Conservation (phyloP, 306 rosid species). For the Casuarina equisetifolia region DNA sequence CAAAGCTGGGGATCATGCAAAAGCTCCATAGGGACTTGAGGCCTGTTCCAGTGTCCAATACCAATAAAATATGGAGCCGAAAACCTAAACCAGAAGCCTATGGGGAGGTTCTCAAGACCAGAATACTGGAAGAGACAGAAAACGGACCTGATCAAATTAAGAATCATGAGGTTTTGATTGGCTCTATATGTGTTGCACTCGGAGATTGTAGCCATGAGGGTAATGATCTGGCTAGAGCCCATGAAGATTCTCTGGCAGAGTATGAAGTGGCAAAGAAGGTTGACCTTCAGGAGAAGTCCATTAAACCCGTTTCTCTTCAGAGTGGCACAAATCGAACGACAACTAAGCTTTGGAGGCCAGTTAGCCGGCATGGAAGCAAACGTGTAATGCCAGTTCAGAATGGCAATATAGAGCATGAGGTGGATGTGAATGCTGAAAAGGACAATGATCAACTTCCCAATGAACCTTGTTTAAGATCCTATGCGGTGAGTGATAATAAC, state of each 20-base stretch:
- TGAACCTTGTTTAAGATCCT: constrained; percentile 36
- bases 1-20: constrained; percentile 41
- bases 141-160: constrained; percentile 38
- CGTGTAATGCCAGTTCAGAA: constrained; percentile 42
- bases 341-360: constrained; percentile 60
- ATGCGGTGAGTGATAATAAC: constrained; percentile 32
- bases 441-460: constrained; percentile 29
- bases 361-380: constrained; percentile 43
- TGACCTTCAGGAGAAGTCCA: constrained; percentile 43
- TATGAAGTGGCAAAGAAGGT: constrained; percentile 41
- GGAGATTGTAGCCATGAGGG: constrained; percentile 46
- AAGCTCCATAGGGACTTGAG: constrained; percentile 42
- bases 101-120: constrained; percentile 40
- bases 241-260: constrained; percentile 38
- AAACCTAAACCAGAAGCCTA: constrained; percentile 56
- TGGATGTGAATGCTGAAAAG: constrained; percentile 32
- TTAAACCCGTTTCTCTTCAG: constrained; percentile 38
- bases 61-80: constrained; percentile 59
- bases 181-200: constrained; percentile 70
- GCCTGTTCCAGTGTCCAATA: constrained; percentile 29
- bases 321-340: constrained; percentile 40
- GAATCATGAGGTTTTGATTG: constrained; percentile 67
- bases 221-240: constrained; percentile 30
- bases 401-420: constrained; percentile 38
- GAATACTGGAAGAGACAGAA: constrained; percentile 34